Evolutionary conservation across 148 eudicot species (phyloP), one percentile per base, ranked within the genome.

Genomic region (Chenopodium formosanum): DNA sequence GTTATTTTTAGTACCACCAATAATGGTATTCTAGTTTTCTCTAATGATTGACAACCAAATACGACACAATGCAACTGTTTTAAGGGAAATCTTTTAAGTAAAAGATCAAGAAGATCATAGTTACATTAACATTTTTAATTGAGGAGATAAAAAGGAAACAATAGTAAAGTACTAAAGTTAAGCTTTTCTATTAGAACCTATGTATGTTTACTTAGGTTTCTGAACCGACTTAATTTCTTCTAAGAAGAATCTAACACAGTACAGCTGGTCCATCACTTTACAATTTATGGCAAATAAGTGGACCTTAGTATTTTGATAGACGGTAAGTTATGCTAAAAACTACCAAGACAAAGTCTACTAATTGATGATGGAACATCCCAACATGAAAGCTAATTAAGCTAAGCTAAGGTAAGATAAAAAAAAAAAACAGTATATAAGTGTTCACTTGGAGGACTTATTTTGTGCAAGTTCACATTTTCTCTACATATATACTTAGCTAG

Each of bases 311-410:
- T 40, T 63, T 46, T n/a, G 5, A 47, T 19, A 20, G 40, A 31
- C 47, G 20, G 25, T n/a, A 32, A 37, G 64, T 78, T 78, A 72
- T 31, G 31, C 11, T 23, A 4, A 19, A 76, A 76, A 62, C 46
- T 46, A 44, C 3, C 3, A 34, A 46, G 76, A 71, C 37, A 40
- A 5, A 80, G 74, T 40, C 34, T 72, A 76, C 70, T 46, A 20
- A 37, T 40, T 80, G 76, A 73, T 80, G 76, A 73, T 40, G 77
- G 66, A 70, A 72, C 67, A 72, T 56, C 44, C 44, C 44, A 40
- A 40, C 44, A 40, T 40, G 44, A 40, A 40, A 40, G 44, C 44
- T 34, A 34, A 2, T 31, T 31, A 23, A 34, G 37, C 37, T 34
- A 34, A 4, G 37, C 20, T 70, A 53, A n/a, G 76, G 53, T 50